Percentiles rank a stretch among this genome's conserved stretches.
These are phyloP conservation scores for Pythium dissimile DNA, from an alignment of 352 stramenopile species.

Conservation along the genomic window DNA sequence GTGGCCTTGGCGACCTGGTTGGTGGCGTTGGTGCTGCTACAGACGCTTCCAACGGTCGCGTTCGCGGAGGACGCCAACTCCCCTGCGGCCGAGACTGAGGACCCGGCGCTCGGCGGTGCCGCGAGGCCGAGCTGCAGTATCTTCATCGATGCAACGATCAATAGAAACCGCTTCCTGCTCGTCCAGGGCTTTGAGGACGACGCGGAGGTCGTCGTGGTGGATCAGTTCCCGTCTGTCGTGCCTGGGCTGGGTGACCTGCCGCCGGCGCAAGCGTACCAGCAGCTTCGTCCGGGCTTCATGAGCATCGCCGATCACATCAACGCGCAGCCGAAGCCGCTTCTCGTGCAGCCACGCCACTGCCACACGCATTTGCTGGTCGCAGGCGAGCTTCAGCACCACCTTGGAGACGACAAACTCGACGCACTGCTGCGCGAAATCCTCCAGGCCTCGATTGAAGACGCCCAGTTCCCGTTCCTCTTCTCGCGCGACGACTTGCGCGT, in stretches of 20 bases:
- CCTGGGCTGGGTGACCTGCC: constrained; percentile 20
- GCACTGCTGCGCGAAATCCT: constrained; percentile 29
- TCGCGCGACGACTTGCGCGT: constrained; percentile 45
- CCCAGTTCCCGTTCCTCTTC: constrained; percentile 53
- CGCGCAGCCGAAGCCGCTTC: constrained; percentile 15
- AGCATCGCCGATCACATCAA: constrained; percentile 33
- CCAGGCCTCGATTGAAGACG: constrained; percentile 42
- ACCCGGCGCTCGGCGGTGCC: neutral
- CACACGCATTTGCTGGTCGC: constrained; percentile 37
- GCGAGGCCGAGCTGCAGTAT: constrained; percentile 41
- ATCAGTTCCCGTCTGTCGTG: constrained; percentile 32
- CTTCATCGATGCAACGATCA: constrained; percentile 38
- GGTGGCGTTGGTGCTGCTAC: constrained; percentile 20
- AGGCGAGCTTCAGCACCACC: constrained; percentile 25
- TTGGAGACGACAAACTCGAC: constrained; percentile 23
- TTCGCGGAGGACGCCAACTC: constrained; percentile 5
- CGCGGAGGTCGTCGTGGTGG: constrained; percentile 34
- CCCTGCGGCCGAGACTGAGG: neutral
- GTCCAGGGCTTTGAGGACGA: constrained; percentile 51
- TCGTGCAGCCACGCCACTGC: constrained; percentile 49
- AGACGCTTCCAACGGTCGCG: neutral
- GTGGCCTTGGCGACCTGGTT: neutral
- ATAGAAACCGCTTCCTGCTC: constrained; percentile 44
- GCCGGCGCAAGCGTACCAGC: constrained; percentile 36
- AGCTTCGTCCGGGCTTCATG: constrained; percentile 41